Evolutionary conservation across 2,329 filamentous ascomycete species (phyloP).

Genomic region (Penicillium sp.): DNA sequence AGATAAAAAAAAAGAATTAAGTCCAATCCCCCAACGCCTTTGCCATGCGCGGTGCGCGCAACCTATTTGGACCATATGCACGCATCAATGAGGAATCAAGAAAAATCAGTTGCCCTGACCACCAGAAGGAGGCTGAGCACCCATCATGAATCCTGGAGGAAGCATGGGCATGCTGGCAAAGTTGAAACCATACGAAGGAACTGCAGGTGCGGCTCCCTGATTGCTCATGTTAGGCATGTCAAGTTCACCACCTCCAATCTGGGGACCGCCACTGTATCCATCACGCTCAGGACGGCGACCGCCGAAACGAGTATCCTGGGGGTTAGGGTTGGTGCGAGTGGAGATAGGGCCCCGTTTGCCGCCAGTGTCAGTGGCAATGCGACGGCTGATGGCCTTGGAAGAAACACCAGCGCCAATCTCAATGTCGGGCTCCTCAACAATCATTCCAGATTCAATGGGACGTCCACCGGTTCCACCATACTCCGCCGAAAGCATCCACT

Average conservation of each 20-base stretch:
- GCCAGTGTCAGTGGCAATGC: conserved; percentile 52
- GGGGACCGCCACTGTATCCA: conserved; percentile 26
- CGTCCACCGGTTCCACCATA: conserved; percentile 88
- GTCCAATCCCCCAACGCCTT: conserved; percentile 9
- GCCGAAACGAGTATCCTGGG: conserved; percentile 25
- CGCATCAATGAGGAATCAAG: conserved; percentile 9
- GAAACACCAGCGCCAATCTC: conserved; percentile 97
- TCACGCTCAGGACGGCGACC: conserved; percentile 36
- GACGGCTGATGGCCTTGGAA: conserved; percentile 68
- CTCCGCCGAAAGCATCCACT: conserved; percentile 94
- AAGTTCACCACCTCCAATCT: conserved; percentile 23
- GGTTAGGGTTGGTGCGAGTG: conserved; percentile 38
- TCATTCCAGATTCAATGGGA: conserved; percentile 76
- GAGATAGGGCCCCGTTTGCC: conserved; percentile 52
- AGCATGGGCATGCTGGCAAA: conserved; percentile 52
- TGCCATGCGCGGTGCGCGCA: conserved; percentile 7
- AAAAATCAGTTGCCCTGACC: conserved; percentile 35
- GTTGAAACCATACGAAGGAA: conserved; percentile 57
- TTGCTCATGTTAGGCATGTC: conserved; percentile 42
- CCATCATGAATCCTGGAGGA: conserved; percentile 50
- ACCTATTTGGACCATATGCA: conserved; percentile 3
- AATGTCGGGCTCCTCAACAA: conserved; percentile 96
- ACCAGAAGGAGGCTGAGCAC: conserved; percentile 40
- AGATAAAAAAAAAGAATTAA: neutral
- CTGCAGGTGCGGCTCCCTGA: conserved; percentile 54